These are phyloP conservation scores for Physcomitrium patens DNA, from an alignment of 225 moss, liverwort and hornwort species.

Conservation along the genomic window DNA sequence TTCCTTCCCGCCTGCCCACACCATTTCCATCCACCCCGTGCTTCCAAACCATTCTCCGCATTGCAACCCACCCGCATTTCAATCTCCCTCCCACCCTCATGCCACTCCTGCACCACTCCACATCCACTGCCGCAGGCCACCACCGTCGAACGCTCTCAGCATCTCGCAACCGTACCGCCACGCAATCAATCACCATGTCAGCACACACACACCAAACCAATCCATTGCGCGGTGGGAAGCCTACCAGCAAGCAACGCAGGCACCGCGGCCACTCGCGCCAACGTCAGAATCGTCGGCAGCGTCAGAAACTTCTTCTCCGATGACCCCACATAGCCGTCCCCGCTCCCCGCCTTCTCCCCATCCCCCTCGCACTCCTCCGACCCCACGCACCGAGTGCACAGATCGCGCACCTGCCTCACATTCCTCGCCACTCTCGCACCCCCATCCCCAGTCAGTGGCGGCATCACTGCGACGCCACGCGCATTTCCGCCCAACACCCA, in stretches of 20 bases:
- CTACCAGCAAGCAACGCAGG: slow-evolving; percentile 87
- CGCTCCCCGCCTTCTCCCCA: background rate
- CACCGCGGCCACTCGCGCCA: slow-evolving; percentile 85
- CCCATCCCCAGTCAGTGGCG: slow-evolving; percentile 10
- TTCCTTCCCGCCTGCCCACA: background rate
- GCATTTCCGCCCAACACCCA: slow-evolving; percentile 35
- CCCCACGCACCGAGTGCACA: slow-evolving; percentile 31
- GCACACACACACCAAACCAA: background rate
- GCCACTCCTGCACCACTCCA: too few relatives aligned
- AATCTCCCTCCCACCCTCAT: too few relatives aligned
- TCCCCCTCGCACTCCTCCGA: background rate
- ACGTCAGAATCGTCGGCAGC: slow-evolving; percentile 84
- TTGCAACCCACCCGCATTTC: too few relatives aligned
- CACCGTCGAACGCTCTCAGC: too few relatives aligned
- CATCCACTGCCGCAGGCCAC: too few relatives aligned
- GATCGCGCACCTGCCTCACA: background rate
- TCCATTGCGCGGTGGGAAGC: background rate
- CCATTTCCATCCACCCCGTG: background rate
- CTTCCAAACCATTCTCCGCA: background rate
- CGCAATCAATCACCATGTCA: too few relatives aligned
- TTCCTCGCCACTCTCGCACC: slow-evolving; percentile 1
- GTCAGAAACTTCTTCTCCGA: slow-evolving; percentile 70
- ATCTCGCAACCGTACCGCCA: too few relatives aligned
- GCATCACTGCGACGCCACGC: slow-evolving; percentile 33
- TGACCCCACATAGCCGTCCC: background rate